A percentile compares a stretch with the other conserved stretches of the same genome.
phyloP scores from a whole-genome alignment of 176 grass and related monocot species.

The Bromus sterilis region DNA sequence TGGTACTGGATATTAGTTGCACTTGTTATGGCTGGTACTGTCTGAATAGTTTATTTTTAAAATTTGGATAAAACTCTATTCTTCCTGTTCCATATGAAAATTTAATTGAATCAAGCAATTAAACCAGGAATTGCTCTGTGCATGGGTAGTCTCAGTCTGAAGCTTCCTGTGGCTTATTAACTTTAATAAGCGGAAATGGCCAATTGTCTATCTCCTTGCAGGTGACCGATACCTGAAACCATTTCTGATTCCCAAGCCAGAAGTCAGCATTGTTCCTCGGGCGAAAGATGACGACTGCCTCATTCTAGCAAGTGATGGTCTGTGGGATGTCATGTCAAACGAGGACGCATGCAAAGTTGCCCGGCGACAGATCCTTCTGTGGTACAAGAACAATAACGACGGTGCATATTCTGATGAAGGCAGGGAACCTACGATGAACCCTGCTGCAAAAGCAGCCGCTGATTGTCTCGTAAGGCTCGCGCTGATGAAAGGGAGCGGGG shows the following conservation, averaged over 20 bases:
- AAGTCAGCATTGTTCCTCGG: conserved; percentile 52
- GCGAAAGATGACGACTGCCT: conserved; percentile 65
- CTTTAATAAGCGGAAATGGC: neutral
- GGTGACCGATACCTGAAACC: conserved; percentile 64
- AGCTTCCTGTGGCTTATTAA: conserved; percentile 1
- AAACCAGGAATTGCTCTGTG: neutral
- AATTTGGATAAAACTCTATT: conserved; percentile 6
- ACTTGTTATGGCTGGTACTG: neutral
- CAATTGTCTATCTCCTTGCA: conserved; percentile 29
- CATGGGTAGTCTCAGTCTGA: neutral
- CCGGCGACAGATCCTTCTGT: conserved; percentile 40
- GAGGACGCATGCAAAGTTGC: conserved; percentile 66
- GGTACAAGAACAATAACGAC: conserved; percentile 61
- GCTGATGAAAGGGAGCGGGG: conserved; percentile 45
- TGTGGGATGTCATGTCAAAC: conserved; percentile 76
- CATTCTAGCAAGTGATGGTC: conserved; percentile 58
- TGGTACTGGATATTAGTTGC: conserved; percentile 12
- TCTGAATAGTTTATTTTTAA: neutral
- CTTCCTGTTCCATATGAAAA: neutral
- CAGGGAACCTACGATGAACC: conserved; percentile 18
- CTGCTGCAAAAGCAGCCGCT: conserved; percentile 63
- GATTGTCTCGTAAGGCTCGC: conserved; percentile 50
- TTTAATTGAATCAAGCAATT: neutral
- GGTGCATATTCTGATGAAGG: neutral
- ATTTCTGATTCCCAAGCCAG: conserved; percentile 61